These are phyloP conservation scores for Phytophthora sp. DNA, from an alignment of 352 stramenopile species.

Conservation along the genomic window DNA sequence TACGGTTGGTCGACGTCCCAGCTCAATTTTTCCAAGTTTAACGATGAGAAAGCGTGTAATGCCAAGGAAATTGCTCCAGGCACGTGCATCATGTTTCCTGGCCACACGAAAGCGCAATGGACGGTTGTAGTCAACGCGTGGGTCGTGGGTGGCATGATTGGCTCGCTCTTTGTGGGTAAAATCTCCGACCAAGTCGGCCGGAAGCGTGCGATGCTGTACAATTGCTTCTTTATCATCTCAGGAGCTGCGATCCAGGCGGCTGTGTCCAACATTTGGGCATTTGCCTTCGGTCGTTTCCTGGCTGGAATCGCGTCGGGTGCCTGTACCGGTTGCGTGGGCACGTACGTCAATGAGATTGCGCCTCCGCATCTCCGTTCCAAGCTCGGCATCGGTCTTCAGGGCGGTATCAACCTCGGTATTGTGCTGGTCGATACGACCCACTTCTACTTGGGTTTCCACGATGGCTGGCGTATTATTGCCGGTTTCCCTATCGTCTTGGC, in stretches of 20 bases:
- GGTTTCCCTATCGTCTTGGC: conserved; percentile 62
- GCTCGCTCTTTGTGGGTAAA: not conserved
- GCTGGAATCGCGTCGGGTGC: conserved; percentile 57
- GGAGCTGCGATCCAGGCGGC: conserved; percentile 42
- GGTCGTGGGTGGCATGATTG: conserved; percentile 22
- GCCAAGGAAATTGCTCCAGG: conserved; percentile 4
- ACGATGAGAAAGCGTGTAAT: conserved; percentile 33
- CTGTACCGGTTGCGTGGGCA: conserved; percentile 37
- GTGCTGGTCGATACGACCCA: conserved; percentile 45
- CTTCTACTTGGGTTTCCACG: conserved; percentile 50
- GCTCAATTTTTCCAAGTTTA: conserved; percentile 43
- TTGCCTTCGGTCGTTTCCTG: conserved; percentile 51
- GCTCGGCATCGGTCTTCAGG: conserved; percentile 43
- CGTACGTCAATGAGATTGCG: conserved; percentile 52
- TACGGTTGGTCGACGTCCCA: conserved; percentile 51
- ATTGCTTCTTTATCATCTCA: conserved; percentile 47
- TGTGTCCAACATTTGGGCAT: conserved; percentile 45
- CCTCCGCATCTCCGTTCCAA: conserved; percentile 44
- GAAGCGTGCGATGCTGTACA: conserved; percentile 41
- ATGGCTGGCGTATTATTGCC: conserved; percentile 57
- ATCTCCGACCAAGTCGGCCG: conserved; percentile 43
- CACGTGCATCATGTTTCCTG: conserved; percentile 47
- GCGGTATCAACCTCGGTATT: conserved; percentile 43
- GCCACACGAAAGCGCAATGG: conserved; percentile 42
- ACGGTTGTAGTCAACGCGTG: conserved; percentile 50